Conservation (phyloP, 2,329 filamentous ascomycete genomes). For the Neofusicoccum sp. region DNA sequence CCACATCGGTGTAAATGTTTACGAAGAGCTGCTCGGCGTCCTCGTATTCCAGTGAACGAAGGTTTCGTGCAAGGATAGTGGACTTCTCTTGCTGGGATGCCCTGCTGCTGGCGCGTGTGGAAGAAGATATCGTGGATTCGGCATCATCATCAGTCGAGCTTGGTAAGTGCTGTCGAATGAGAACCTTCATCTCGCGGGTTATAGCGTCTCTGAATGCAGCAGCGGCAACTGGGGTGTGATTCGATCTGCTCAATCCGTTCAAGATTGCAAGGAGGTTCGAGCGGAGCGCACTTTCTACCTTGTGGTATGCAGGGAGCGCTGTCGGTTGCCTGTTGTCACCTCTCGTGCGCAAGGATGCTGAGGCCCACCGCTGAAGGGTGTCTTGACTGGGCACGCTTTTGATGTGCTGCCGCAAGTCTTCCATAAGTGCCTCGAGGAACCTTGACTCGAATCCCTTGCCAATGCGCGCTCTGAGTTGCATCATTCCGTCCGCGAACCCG, state of each 20-base stretch:
- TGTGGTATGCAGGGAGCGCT: conserved; percentile 74
- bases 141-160: conserved; percentile 93
- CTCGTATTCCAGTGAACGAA: conserved; percentile 76
- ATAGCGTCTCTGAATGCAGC: conserved; percentile 79
- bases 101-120: conserved; percentile 69
- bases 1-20: conserved; percentile 81
- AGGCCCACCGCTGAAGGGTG: conserved; percentile 82
- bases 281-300: conserved; percentile 68
- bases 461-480: conserved; percentile 72
- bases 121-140: conserved; percentile 82
- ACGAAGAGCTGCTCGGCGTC: conserved; percentile 82
- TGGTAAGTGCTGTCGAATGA: conserved; percentile 82
- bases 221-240: conserved; percentile 77
- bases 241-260: conserved; percentile 75
- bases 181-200: conserved; percentile 77
- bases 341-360: conserved; percentile 68
- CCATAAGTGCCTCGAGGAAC: conserved; percentile 74
- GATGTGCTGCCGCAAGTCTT: conserved; percentile 77
- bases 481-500: conserved; percentile 74
- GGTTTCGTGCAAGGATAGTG: conserved; percentile 78
- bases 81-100: conserved; percentile 85
- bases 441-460: conserved; percentile 82
- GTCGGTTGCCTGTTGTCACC: conserved; percentile 63
- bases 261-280: conserved; percentile 68
- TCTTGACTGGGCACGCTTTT: conserved; percentile 67